Conservation (phyloP, 2,329 filamentous ascomycete species). For the Fonsecaea monophora region DNA sequence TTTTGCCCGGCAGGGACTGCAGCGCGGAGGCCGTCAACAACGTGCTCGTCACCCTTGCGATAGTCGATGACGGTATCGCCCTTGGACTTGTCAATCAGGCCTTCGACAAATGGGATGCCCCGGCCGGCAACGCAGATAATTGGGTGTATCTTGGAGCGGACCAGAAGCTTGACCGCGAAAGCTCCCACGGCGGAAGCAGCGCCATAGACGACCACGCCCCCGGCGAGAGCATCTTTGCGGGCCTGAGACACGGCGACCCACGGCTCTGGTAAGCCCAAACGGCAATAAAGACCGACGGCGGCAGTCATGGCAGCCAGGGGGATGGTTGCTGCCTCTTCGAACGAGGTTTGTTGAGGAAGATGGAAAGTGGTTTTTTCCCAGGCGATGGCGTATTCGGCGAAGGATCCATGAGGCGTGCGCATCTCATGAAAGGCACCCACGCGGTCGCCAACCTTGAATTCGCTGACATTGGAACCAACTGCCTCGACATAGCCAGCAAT, state of each 20-base stretch:
- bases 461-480: slow-evolving; percentile 59
- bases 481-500: slow-evolving; percentile 60
- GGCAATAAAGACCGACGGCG: slow-evolving; percentile 30
- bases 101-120: slow-evolving; percentile 59
- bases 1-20: slow-evolving; percentile 51
- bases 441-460: slow-evolving; percentile 63
- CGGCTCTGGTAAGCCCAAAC: slow-evolving; percentile 35
- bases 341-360: slow-evolving; percentile 58
- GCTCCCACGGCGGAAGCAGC: slow-evolving; percentile 64
- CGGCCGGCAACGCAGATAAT: slow-evolving; percentile 66
- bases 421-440: slow-evolving; percentile 61
- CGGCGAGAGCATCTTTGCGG: slow-evolving; percentile 26
- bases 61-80: slow-evolving; percentile 69
- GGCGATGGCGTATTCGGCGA: slow-evolving; percentile 64
- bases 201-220: slow-evolving; percentile 61
- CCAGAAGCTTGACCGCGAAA: slow-evolving; percentile 65
- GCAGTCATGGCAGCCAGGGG: slow-evolving; percentile 36
- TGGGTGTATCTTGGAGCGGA: slow-evolving; percentile 64
- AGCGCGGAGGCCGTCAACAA: slow-evolving; percentile 55
- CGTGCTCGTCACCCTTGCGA: slow-evolving; percentile 61
- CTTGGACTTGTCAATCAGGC: slow-evolving; percentile 58
- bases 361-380: slow-evolving; percentile 63
- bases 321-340: slow-evolving; percentile 55
- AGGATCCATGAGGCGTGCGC: slow-evolving; percentile 57
- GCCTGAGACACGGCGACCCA: slow-evolving; percentile 33